These are phyloP conservation scores for Chenopodium album DNA, from an alignment of 148 eudicot genomes.

Conservation along the genomic window DNA sequence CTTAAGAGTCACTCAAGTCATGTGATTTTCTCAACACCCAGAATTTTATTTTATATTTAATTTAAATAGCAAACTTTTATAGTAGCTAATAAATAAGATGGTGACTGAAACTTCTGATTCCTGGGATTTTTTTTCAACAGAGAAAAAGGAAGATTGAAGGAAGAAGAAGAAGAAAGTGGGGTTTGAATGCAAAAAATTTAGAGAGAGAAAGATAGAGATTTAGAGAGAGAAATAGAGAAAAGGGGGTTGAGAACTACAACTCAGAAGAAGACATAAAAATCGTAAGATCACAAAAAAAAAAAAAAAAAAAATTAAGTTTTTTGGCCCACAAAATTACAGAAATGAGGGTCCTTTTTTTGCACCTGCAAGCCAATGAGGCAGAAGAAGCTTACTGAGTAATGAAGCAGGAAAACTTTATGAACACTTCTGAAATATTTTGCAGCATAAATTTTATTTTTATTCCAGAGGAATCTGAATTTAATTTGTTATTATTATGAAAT, in stretches of 20 bases:
- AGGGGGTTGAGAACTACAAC: slow-evolving; percentile 9
- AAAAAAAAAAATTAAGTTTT: neutral
- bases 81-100: slow-evolving; percentile 14
- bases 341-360: neutral
- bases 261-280: slow-evolving; percentile 22
- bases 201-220: slow-evolving; percentile 2
- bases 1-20: slow-evolving; percentile 13
- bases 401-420: slow-evolving; percentile 5
- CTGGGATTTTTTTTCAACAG: slow-evolving; percentile 23
- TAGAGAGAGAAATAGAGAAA: neutral
- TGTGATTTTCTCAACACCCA: slow-evolving; percentile 6
- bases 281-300: neutral
- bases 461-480: slow-evolving; percentile 26
- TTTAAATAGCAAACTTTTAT: slow-evolving; percentile 9
- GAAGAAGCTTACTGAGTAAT: slow-evolving; percentile 17
- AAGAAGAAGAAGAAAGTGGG: neutral
- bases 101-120: slow-evolving; percentile 22
- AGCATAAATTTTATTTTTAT: slow-evolving; percentile 9
- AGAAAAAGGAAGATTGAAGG: slow-evolving; percentile 18
- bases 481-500: neutral
- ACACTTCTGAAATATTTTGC: slow-evolving; percentile 9
- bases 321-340: neutral
- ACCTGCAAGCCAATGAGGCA: slow-evolving; percentile 26
- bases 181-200: neutral
- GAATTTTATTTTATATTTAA: neutral